A percentile compares a stretch with the other conserved stretches of the same genome.
Evolutionary conservation across 1,284 basidiomycete species (phyloP).

Genomic region (Sphaerobolus stellatus): DNA sequence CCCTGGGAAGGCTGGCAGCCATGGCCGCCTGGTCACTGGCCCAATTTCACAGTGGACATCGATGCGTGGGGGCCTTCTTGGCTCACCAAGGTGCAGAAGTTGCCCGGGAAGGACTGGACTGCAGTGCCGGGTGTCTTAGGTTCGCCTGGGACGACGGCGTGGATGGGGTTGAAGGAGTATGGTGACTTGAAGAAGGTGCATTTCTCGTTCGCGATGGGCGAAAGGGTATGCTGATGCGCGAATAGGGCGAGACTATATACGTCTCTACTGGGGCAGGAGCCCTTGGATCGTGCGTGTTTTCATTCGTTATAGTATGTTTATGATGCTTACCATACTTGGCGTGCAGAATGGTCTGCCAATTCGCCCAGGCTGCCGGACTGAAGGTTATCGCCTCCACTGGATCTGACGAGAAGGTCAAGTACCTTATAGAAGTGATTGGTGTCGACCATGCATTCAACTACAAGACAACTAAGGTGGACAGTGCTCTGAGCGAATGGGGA

Average conservation of each 20-base stretch:
- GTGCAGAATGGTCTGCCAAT: slow-evolving; percentile 22
- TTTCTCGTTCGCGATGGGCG: neutral
- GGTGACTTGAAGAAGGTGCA: slow-evolving; percentile 5
- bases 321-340: too few species aligned
- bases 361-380: slow-evolving; percentile 25
- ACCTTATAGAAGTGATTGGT: slow-evolving; percentile 26
- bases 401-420: slow-evolving; percentile 26
- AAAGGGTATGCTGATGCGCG: neutral
- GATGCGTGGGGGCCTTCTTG: neutral
- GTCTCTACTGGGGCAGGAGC: slow-evolving; percentile 23
- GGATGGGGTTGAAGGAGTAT: slow-evolving; percentile 19
- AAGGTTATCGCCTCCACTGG: slow-evolving; percentile 28
- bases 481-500: slow-evolving; percentile 23
- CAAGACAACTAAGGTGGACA: slow-evolving; percentile 15
- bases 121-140: slow-evolving; percentile 34
- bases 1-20: slow-evolving; percentile 1
- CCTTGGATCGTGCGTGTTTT: slow-evolving; percentile 20
- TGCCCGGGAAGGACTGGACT: slow-evolving; percentile 9
- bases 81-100: neutral
- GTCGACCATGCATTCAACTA: slow-evolving; percentile 28
- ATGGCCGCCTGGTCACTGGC: neutral
- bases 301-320: too few species aligned
- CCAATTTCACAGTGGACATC: neutral
- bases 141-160: slow-evolving; percentile 34
- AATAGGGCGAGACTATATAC: slow-evolving; percentile 17